These are phyloP conservation scores for Floccularia luteovirens DNA, from an alignment of 768 basidiomycete genomes.

Conservation along the genomic window DNA sequence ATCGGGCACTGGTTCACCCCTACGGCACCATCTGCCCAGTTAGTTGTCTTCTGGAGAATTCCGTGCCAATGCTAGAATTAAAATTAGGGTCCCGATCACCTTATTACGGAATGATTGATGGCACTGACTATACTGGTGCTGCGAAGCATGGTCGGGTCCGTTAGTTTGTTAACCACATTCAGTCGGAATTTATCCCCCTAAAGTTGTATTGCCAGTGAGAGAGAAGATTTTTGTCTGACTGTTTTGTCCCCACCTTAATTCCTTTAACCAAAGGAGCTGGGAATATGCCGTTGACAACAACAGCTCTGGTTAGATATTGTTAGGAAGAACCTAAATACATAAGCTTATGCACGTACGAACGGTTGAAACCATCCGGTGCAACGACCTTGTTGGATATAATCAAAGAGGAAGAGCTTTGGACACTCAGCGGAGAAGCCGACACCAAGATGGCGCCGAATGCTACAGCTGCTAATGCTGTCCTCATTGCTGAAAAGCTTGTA, in stretches of 20 bases:
- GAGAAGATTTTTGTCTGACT: background rate
- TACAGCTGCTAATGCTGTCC: too few relatives aligned
- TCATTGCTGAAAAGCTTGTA: too few relatives aligned
- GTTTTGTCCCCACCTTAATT: background rate
- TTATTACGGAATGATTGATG: background rate
- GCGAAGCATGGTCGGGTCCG: constrained; percentile 12
- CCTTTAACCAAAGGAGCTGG: constrained; percentile 3
- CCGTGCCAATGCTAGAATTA: constrained; percentile 22
- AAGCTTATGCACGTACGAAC: background rate
- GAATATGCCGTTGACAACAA: background rate
- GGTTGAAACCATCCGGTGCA: constrained; percentile 3
- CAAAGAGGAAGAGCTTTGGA: too few relatives aligned
- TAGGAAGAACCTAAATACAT: background rate
- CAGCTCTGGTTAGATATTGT: background rate
- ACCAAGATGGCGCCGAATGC: too few relatives aligned
- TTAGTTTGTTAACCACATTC: constrained; percentile 14
- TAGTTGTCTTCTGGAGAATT: constrained; percentile 16
- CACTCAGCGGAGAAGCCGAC: too few relatives aligned
- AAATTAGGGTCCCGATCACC: background rate
- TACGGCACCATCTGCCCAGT: constrained; percentile 17
- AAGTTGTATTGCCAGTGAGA: background rate
- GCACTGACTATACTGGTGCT: constrained; percentile 15
- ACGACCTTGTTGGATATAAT: constrained; percentile 1
- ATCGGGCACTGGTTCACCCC: constrained; percentile 41
- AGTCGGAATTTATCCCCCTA: constrained; percentile 15